These are phyloP conservation scores for Hanseniaspora occidentalis DNA, from an alignment of 805 yeast genomes.

Conservation along the genomic window DNA sequence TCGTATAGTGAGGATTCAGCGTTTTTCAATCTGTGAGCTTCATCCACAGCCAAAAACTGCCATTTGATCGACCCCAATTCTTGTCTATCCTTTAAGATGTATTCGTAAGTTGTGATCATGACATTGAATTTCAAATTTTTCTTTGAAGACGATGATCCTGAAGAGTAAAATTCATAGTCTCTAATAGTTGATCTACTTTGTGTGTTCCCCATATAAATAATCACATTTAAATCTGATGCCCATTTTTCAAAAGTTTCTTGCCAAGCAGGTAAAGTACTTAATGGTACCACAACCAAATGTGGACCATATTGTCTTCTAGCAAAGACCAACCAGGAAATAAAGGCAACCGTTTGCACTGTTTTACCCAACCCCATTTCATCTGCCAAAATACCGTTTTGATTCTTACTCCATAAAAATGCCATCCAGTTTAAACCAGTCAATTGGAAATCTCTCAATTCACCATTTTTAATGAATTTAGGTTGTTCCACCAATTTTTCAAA, in stretches of 20 bases:
- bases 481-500: constrained; percentile 80
- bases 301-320: constrained; percentile 98
- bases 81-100: constrained; percentile 75
- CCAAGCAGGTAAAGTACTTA: constrained; percentile 97
- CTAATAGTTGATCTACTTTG: constrained; percentile 72
- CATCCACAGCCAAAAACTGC: constrained; percentile 97
- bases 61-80: constrained; percentile 78
- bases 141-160: constrained; percentile 29
- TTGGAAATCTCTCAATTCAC: constrained; percentile 93
- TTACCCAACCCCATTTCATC: constrained; percentile 99
- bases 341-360: constrained; percentile 93
- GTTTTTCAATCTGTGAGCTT: constrained; percentile 92
- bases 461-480: constrained; percentile 73
- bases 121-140: constrained; percentile 81
- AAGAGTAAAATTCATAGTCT: constrained; percentile 71
- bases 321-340: constrained; percentile 86
- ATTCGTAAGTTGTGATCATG: constrained; percentile 91
- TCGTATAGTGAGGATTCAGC: constrained; percentile 90
- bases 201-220: constrained; percentile 87
- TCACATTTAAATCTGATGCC: constrained; percentile 93
- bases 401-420: constrained; percentile 97
- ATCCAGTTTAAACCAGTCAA: constrained; percentile 98
- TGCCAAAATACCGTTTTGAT: constrained; percentile 93
- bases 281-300: constrained; percentile 89
- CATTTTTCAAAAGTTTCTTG: constrained; percentile 96